Conservation (phyloP, 208 protist species). For the Crithidia brevicula region DNA sequence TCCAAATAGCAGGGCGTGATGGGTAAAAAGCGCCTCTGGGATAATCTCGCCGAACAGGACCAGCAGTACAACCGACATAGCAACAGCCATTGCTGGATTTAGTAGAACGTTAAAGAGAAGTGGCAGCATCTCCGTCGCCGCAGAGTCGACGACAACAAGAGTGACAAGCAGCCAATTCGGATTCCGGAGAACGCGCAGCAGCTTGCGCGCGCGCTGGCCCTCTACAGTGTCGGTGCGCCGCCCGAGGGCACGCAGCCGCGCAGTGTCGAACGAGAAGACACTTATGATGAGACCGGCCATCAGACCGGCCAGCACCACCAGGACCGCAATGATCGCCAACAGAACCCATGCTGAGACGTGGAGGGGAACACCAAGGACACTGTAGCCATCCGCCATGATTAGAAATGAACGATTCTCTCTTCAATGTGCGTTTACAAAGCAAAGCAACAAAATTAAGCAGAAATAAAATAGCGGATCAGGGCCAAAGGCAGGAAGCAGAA, state of each 20-base stretch:
- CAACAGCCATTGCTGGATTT: slow-evolving; percentile 51
- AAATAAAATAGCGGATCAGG: too few relatives aligned
- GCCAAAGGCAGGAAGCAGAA: too few relatives aligned
- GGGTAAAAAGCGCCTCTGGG: slow-evolving; percentile 75
- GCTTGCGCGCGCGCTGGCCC: slow-evolving; percentile 35
- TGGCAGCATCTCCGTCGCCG: slow-evolving; percentile 74
- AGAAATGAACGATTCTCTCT: neutral
- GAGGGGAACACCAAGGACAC: slow-evolving; percentile 53
- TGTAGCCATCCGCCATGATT: slow-evolving; percentile 27
- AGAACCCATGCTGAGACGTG: slow-evolving; percentile 40
- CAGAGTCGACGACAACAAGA: slow-evolving; percentile 57
- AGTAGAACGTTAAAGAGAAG: slow-evolving; percentile 68
- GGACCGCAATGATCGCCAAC: slow-evolving; percentile 36
- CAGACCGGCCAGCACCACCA: slow-evolving; percentile 54
- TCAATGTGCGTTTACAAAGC: neutral
- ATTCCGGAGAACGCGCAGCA: slow-evolving; percentile 57
- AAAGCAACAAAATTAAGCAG: neutral
- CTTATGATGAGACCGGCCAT: slow-evolving; percentile 77
- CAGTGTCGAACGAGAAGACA: slow-evolving; percentile 67
- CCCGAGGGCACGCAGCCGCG: slow-evolving; percentile 47
- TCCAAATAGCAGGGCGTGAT: slow-evolving; percentile 52
- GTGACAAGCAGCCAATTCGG: slow-evolving; percentile 79
- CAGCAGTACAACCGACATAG: slow-evolving; percentile 58
- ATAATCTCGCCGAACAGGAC: slow-evolving; percentile 82
- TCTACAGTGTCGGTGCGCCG: slow-evolving; percentile 42